Base-by-base conservation (phyloP, 257 asterid genomes). In the Scutellaria baicalensis region DNA sequence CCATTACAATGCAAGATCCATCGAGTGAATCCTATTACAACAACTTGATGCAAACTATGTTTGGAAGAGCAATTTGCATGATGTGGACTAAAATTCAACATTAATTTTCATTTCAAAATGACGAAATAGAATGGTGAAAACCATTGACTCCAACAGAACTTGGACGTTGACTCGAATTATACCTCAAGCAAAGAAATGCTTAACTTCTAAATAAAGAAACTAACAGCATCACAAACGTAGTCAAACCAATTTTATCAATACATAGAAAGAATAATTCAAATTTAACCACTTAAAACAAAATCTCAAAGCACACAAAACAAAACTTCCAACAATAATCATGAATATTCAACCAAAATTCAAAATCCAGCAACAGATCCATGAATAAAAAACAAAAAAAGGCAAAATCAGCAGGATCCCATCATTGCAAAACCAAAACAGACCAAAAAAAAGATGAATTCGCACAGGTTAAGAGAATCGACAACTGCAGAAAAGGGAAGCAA, bases 321-420 rank as follows among this genome's bases (percentile, higher is more conserved):
- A 65, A 9, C 36, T 35, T 71, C 43, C 70, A 47, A 38, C 71
- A 64, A 64, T 49, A 47, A 63, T 45, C 54, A 58, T 35, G 43
- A 56, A 66, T 35, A 12, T 59, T 50, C 9, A 27, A 48, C 55
- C 61, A 68, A 8, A 71, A 72, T 72, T 72, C 71, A 72, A 65
- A 75, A 60, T 23, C 61, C 75, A 78, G 40, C 14, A 33, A 16
- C 73, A 70, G 81, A 76, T 75, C 80, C 76, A 69, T 49, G 13
- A 57, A 65, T 9, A 59, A 7, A 59, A 48, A 11, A 9, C 16
- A 54, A 50, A 9, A 31, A 67, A 60, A 45, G 44, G 20, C 74
- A 70, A 6, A 55, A 54, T 40, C 13, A 66, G 45, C 66, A 38
- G 64, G 76, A 77, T 74, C 74, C 47, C 72, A 59, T 23, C 62